phyloP scores from a whole-genome alignment of 2,329 filamentous ascomycete genomes.

The Arthrobotrys musiformis region DNA sequence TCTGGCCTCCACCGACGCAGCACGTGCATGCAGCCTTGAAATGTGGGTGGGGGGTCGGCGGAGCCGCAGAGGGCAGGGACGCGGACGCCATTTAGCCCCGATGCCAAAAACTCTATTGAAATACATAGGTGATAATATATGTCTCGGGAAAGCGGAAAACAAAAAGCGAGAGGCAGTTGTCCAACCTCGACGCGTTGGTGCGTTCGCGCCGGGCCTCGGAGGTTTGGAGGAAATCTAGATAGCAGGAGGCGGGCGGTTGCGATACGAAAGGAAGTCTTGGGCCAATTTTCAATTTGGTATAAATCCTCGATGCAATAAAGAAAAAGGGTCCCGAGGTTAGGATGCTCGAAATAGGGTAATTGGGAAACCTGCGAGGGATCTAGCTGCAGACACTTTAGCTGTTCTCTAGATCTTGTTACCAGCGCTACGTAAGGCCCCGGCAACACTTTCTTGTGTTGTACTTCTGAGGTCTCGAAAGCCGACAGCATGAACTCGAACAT shows the following conservation, averaged over 20 bases:
- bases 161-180: too few relatives aligned
- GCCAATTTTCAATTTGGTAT: too few relatives aligned
- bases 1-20: not conserved
- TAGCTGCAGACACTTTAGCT: not conserved
- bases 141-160: too few relatives aligned
- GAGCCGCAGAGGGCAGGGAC: too few relatives aligned
- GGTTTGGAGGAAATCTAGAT: too few relatives aligned
- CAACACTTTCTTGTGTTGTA: not conserved
- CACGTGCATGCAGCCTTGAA: not conserved
- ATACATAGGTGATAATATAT: not conserved
- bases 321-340: too few relatives aligned
- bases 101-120: not conserved
- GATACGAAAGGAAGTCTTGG: too few relatives aligned
- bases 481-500: not conserved
- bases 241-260: too few relatives aligned
- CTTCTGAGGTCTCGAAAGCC: not conserved
- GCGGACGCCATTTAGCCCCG: not conserved
- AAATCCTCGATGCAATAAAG: too few relatives aligned
- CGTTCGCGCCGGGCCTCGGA: not conserved
- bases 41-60: not conserved
- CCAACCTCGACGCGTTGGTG: not conserved
- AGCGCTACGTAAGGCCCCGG: not conserved
- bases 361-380: too few relatives aligned
- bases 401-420: not conserved
- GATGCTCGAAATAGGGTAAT: too few relatives aligned